A percentile compares a stretch with the other conserved stretches of the same genome.
phyloP scores from a whole-genome alignment of 805 yeast genomes.

The Yamadazyma phyllophila region DNA sequence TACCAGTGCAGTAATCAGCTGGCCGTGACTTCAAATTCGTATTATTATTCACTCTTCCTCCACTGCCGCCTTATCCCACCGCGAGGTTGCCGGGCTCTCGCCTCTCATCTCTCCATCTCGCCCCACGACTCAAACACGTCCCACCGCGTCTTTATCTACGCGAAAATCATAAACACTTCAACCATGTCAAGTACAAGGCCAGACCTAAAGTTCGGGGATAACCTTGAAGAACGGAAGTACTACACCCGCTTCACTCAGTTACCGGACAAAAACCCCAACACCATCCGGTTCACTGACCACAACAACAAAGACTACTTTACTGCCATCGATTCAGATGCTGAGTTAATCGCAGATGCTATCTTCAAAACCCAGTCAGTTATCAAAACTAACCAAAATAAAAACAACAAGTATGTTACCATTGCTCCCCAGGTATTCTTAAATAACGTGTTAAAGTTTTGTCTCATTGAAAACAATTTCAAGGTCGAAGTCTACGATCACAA shows the following conservation, averaged over 20 bases:
- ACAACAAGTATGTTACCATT: constrained; percentile 64
- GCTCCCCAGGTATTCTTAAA: constrained; percentile 71
- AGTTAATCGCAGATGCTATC: constrained; percentile 74
- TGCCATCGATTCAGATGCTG: constrained; percentile 72
- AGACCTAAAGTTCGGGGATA: constrained; percentile 40
- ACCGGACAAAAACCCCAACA: constrained; percentile 45
- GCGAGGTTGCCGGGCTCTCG: no score
- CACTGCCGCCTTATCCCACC: no score
- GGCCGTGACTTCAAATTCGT: no score
- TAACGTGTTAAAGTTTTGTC: constrained; percentile 57
- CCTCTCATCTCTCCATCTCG: no score
- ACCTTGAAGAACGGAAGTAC: constrained; percentile 42
- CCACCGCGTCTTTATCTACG: not conserved
- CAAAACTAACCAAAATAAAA: constrained; percentile 50
- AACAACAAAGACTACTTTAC: constrained; percentile 83
- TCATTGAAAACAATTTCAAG: constrained; percentile 70
- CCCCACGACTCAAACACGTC: no score
- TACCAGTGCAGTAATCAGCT: no score
- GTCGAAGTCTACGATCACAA: constrained; percentile 72
- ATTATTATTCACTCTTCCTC: no score
- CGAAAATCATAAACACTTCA: not conserved
- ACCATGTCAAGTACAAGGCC: constrained; percentile 40
- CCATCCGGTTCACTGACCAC: constrained; percentile 72
- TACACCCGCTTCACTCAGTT: constrained; percentile 46
- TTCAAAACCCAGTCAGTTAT: constrained; percentile 82